Evolutionary conservation across 345 rosid species (phyloP).

Genomic region (Isatis tinctoria): DNA sequence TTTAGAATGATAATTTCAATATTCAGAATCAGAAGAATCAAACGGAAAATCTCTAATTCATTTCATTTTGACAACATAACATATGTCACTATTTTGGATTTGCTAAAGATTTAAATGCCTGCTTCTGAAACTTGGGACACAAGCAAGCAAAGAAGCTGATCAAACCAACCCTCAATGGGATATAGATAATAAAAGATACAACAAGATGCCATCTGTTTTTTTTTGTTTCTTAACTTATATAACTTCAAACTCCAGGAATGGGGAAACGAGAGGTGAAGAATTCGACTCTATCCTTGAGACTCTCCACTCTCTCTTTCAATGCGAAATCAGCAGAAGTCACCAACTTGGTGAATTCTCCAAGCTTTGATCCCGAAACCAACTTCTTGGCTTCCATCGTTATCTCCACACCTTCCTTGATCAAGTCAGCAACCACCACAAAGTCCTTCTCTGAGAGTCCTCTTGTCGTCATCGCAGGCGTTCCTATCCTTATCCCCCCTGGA

Average conservation of each 20-base stretch:
- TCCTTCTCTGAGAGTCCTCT: constrained; percentile 78
- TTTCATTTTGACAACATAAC: not conserved
- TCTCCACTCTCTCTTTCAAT: constrained; percentile 44
- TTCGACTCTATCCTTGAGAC: constrained; percentile 62
- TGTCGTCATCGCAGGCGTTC: constrained; percentile 93
- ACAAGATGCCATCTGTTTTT: constrained; percentile 7
- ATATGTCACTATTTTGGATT: not conserved
- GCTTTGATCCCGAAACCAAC: constrained; percentile 57
- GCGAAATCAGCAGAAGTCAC: constrained; percentile 57
- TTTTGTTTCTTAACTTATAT: constrained; percentile 11
- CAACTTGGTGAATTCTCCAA: constrained; percentile 69
- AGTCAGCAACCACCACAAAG: constrained; percentile 61
- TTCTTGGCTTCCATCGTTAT: constrained; percentile 63
- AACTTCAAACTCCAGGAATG: constrained; percentile 56
- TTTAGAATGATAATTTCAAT: no score
- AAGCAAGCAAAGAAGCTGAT: not conserved
- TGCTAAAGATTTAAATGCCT: not conserved
- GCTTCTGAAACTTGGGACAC: constrained; percentile 4
- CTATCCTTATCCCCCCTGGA: constrained; percentile 94
- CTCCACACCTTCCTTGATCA: constrained; percentile 81
- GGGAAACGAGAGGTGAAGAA: constrained; percentile 70
- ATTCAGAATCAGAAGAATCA: not conserved
- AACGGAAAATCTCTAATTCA: not conserved
- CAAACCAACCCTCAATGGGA: not conserved
- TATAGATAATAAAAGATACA: constrained; percentile 2